Percentiles rank a stretch among this genome's conserved stretches.
Conservation (phyloP, 768 basidiomycete genomes). For the Fomitopsis serialis region DNA sequence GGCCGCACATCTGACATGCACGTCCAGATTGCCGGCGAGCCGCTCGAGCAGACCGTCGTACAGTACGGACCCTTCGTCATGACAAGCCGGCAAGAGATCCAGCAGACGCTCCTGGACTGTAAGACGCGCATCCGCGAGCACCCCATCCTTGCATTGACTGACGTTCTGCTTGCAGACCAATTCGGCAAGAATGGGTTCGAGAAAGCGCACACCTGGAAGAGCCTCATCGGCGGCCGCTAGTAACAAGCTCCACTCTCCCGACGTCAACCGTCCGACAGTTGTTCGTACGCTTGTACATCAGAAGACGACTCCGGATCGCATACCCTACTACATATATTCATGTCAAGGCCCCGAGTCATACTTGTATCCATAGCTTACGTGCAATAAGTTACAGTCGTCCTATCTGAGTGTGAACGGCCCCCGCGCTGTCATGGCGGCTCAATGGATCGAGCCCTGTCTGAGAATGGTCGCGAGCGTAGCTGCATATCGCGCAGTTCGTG, state of each 20-base stretch:
- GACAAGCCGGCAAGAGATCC: slow-evolving; percentile 75
- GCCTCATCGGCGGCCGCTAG: slow-evolving; percentile 53
- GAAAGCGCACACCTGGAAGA: slow-evolving; percentile 82
- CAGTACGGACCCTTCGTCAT: slow-evolving; percentile 90
- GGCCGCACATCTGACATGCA: neutral
- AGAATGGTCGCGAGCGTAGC: slow-evolving; percentile 40
- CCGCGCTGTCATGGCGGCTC: slow-evolving; percentile 8
- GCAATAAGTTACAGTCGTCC: neutral
- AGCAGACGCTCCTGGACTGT: slow-evolving; percentile 81
- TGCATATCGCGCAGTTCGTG: slow-evolving; percentile 48
- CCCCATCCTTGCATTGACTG: neutral
- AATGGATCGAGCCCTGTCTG: slow-evolving; percentile 33
- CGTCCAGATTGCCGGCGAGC: slow-evolving; percentile 73
- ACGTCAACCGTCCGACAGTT: neutral
- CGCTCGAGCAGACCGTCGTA: slow-evolving; percentile 81
- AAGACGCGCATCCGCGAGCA: slow-evolving; percentile 19
- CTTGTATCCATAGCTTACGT: neutral
- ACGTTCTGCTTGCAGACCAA: slow-evolving; percentile 45
- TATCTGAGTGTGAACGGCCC: neutral
- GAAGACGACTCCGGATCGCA: neutral
- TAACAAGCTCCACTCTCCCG: neutral
- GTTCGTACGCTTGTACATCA: neutral
- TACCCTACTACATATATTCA: neutral
- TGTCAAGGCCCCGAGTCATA: neutral
- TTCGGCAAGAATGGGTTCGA: slow-evolving; percentile 85